Evolutionary conservation across 306 rosid genomes (phyloP).

Genomic region (Gleditsia sinensis): DNA sequence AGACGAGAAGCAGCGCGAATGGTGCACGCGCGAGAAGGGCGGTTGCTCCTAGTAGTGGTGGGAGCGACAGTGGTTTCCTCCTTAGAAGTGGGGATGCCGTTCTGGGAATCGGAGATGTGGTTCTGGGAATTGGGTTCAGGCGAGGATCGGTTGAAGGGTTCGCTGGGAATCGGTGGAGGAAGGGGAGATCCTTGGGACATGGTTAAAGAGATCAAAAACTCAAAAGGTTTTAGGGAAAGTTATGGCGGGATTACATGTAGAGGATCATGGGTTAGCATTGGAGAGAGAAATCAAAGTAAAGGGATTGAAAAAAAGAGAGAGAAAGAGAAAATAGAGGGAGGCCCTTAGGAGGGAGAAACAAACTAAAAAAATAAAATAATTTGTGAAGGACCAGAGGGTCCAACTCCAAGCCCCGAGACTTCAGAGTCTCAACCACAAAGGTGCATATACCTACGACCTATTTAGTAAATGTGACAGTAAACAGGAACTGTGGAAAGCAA

Average conservation of each 20-base stretch:
- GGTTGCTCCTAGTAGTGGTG: conserved; percentile 51
- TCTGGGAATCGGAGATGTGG: conserved; percentile 34
- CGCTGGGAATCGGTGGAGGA: conserved; percentile 55
- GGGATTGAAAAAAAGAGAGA: conserved; percentile 29
- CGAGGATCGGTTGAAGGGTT: conserved; percentile 59
- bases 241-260: conserved; percentile 57
- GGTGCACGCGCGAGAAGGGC: conserved; percentile 97
- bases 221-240: conserved; percentile 43
- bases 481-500: conserved; percentile 13
- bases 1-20: conserved; percentile 78
- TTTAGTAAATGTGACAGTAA: conserved; percentile 13
- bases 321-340: background rate
- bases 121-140: conserved; percentile 49
- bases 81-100: conserved; percentile 36
- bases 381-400: conserved; percentile 27
- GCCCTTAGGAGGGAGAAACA: conserved; percentile 36
- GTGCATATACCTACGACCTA: background rate
- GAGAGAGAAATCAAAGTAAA: conserved; percentile 38
- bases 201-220: conserved; percentile 52
- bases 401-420: conserved; percentile 23
- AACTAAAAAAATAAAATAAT: background rate
- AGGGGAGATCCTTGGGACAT: conserved; percentile 73
- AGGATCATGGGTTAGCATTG: conserved; percentile 70
- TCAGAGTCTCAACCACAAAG: conserved; percentile 27
- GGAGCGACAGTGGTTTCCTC: conserved; percentile 46